Percentiles rank a stretch among this genome's conserved stretches.
Conservation (phyloP, 2,329 filamentous ascomycete genomes). For the Colletotrichum endophyticum region DNA sequence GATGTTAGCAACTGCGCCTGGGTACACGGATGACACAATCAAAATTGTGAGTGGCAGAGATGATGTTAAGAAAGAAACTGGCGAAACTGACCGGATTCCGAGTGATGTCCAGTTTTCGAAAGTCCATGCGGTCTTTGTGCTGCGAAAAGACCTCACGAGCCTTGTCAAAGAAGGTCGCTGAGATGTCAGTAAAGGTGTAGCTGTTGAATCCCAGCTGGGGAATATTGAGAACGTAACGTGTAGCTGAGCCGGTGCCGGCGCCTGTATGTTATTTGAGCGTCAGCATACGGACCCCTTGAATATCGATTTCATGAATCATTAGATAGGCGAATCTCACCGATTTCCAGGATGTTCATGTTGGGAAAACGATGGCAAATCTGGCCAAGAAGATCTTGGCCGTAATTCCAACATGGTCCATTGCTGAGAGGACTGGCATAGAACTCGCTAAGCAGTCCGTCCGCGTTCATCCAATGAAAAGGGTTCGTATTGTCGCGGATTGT, state of each 20-base stretch:
- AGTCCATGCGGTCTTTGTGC: neutral
- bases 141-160: conserved; percentile 22
- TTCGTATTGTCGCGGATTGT: neutral
- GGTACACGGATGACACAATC: neutral
- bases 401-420: neutral
- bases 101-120: conserved; percentile 33
- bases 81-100: conserved; percentile 21
- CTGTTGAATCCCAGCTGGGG: conserved; percentile 4
- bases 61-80: neutral
- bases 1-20: neutral
- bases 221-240: neutral
- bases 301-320: neutral
- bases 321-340: neutral
- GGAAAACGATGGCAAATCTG: neutral
- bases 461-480: conserved; percentile 3
- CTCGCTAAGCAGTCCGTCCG: neutral
- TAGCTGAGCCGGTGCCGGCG: neutral
- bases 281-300: neutral
- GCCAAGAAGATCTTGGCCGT: neutral
- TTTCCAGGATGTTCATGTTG: neutral
- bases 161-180: conserved; percentile 23
- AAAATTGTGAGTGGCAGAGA: neutral
- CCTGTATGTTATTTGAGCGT: neutral
- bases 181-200: conserved; percentile 31
- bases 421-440: conserved; percentile 2